Conservation (phyloP, 2,329 filamentous ascomycete genomes). For the Sporothrix humicola region DNA sequence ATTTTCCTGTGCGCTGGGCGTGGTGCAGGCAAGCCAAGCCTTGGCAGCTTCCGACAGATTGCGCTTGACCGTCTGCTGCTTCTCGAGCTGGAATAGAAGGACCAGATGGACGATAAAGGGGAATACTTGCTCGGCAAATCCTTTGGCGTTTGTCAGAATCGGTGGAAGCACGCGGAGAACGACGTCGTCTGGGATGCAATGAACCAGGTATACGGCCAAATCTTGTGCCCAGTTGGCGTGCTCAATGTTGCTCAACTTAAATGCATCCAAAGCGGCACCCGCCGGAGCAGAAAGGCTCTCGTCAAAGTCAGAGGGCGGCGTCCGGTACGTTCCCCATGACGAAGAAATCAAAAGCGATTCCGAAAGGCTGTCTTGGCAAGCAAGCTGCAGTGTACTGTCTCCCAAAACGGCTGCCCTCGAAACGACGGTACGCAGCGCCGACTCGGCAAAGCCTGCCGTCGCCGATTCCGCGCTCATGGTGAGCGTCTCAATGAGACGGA, state of each 20-base stretch:
- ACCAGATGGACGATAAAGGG: conserved; percentile 86
- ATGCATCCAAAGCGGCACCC: conserved; percentile 43
- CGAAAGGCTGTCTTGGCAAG: conserved; percentile 59
- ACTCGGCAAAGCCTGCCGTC: conserved; percentile 65
- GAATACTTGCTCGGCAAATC: conserved; percentile 75
- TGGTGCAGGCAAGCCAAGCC: conserved; percentile 63
- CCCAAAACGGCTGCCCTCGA: conserved; percentile 57
- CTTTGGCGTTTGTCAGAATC: conserved; percentile 68
- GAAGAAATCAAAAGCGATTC: conserved; percentile 60
- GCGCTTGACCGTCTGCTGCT: conserved; percentile 63
- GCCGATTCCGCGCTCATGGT: conserved; percentile 62
- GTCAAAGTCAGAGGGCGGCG: conserved; percentile 59
- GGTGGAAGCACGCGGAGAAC: conserved; percentile 71
- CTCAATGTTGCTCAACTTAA: conserved; percentile 51
- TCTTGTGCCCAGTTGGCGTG: conserved; percentile 64
- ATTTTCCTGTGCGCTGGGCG: conserved; percentile 61
- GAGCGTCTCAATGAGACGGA: conserved; percentile 66
- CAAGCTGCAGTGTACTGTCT: conserved; percentile 55
- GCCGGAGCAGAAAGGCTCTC: conserved; percentile 22
- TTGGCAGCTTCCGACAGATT: conserved; percentile 69
- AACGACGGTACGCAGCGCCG: conserved; percentile 62
- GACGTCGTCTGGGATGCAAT: conserved; percentile 64
- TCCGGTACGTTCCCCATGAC: conserved; percentile 61
- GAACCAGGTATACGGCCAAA: conserved; percentile 66
- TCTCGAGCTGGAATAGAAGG: conserved; percentile 70